Evolutionary conservation across 2,329 filamentous ascomycete species (phyloP), one percentile per base, ranked within the genome.

Genomic region (Verticillium isaacii): DNA sequence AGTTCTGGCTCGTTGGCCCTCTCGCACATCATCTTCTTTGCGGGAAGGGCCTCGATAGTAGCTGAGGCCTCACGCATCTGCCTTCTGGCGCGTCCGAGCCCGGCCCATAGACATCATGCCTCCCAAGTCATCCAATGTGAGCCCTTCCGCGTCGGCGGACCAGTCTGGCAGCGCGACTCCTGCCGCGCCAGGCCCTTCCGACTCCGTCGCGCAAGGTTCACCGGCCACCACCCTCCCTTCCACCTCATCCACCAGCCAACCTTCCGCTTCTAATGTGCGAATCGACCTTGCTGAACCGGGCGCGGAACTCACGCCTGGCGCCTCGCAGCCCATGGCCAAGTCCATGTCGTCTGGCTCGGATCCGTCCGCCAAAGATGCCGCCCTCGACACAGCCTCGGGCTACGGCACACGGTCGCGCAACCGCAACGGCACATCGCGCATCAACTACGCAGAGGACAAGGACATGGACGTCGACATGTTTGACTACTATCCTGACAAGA

Each of bases 401-500:
- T 97, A 99, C 77, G 94, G 94, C 71, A 99, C 95, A 73, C 90
- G 93, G 70, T 97, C 93, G 69, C 90, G 95, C 74, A 96, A 96
- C 77, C 89, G 93, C 71, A 89, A 86, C 62, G 90, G 90, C 70
- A 87, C 85, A 67, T 84, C 90, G 68, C 90, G 95, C 68, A 88
- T 90, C 67, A 99, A 99, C 77, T 99, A 99, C 76, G 94, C 95
- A 58, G 95, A 99, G 78, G 91, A 94, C 76, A 91, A 86, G 77
- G 94, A 97, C 75, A 82, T 93, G 68, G 94, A 98, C 70, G 87
- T 91, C 76, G 95, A 98, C 63, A 77, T 83, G 73, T 92, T 93
- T 74, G 94, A 97, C 70, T 85, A 83, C 73, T 78, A 82, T 71
- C 74, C 79, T 60, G 77, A 84, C 67, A 80, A 82, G 70, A 82